Evolutionary conservation across 768 basidiomycete species (phyloP), one percentile per base, ranked within the genome.

Genomic region (Termitomyces sp.): DNA sequence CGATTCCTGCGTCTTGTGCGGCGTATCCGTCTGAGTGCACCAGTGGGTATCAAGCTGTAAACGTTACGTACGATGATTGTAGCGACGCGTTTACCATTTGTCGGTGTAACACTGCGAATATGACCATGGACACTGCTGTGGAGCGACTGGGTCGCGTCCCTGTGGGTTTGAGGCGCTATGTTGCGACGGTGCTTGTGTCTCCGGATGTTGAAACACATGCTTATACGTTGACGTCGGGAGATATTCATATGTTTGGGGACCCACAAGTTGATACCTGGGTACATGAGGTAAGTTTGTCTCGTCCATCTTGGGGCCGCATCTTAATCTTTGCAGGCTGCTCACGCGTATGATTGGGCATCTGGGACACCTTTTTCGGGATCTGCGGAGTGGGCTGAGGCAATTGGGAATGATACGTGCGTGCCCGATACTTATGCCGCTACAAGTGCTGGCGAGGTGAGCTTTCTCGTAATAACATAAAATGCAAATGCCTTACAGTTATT

Each of bases 181-280:
- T 70, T 16, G 68, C 52, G 3, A 70, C 64, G 5, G 61, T 74
- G 16, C 15, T 72, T 18, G 57, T 73, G 24, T 28, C 66, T 18
- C 64, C 67, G 12, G 65, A 65, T 16, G 51, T 55, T 4, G 63
- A 61, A 18, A 63, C 62, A 1, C 66, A 67, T 54, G 74, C 73
- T 63, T 73, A 74, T 55, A 72, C 73, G 9, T 45, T 75, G 39
- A 71, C 71, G n/a, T 71, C 60, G 8, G 74, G 73, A 1, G 71
- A 74, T 52, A 67, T 70, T 12, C 73, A 74, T 61, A 61, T 74
- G 36, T 74, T 74, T 55, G 73, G 70, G 1, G 67, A 70, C 46
- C 54, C 65, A 12, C 51, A 42, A 22, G 63, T 71, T 58, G 61
- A 74, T 33, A 59, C 66, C 12, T 73, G 73, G 73, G 55, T 74